Conservation (phyloP, 768 basidiomycete genomes). For the Dendrothele bispora region DNA sequence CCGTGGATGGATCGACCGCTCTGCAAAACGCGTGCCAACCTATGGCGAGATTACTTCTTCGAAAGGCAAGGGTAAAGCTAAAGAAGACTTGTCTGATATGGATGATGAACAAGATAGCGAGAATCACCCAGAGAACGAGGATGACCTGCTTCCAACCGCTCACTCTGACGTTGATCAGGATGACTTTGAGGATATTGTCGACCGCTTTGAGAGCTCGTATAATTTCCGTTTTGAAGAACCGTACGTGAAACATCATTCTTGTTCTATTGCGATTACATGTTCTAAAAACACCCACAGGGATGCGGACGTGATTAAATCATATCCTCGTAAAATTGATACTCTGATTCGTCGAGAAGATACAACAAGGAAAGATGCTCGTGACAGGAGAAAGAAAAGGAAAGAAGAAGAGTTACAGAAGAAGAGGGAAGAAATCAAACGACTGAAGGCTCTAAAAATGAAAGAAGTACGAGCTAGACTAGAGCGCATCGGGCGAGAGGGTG, state of each 20-base stretch:
- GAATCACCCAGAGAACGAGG: slow-evolving; percentile 20
- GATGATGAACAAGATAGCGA: slow-evolving; percentile 18
- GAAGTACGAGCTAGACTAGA: slow-evolving; percentile 79
- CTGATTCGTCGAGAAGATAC: slow-evolving; percentile 72
- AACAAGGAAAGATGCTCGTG: slow-evolving; percentile 81
- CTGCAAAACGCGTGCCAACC: slow-evolving; percentile 73
- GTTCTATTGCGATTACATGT: slow-evolving; percentile 2
- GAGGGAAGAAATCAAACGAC: slow-evolving; percentile 76
- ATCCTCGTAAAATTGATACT: slow-evolving; percentile 72
- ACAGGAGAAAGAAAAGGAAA: slow-evolving; percentile 71
- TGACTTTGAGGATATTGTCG: slow-evolving; percentile 79
- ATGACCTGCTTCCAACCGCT: slow-evolving; percentile 13
- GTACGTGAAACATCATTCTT: slow-evolving; percentile 44
- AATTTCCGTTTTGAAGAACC: slow-evolving; percentile 98
- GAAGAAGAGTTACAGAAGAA: slow-evolving; percentile 73
- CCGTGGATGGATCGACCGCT: slow-evolving; percentile 94
- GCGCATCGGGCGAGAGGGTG: slow-evolving; percentile 69
- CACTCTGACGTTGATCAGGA: slow-evolving; percentile 30
- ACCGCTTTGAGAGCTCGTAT: slow-evolving; percentile 93
- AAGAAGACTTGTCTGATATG: slow-evolving; percentile 13
- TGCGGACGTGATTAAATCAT: slow-evolving; percentile 63
- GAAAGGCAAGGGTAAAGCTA: slow-evolving; percentile 30
- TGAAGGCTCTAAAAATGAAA: slow-evolving; percentile 84
- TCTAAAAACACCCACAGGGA: slow-evolving; percentile 40
- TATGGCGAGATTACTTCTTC: slow-evolving; percentile 74